A percentile compares a stretch with the other conserved stretches of the same genome.
phyloP scores from a whole-genome alignment of 257 asterid genomes.

The Nemophila menziesii region DNA sequence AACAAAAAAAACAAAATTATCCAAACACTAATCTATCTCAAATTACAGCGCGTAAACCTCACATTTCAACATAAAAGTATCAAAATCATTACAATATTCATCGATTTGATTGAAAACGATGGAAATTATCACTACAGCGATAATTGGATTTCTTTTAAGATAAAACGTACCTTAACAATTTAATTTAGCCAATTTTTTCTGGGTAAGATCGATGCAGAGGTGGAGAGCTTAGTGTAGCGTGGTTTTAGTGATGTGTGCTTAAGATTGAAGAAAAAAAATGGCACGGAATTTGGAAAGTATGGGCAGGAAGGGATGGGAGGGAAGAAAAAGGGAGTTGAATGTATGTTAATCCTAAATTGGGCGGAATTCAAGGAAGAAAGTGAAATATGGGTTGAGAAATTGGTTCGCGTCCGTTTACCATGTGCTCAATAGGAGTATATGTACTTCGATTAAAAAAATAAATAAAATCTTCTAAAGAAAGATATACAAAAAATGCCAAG shows the following conservation, averaged over 20 bases:
- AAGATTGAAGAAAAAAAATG: background rate
- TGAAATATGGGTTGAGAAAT: constrained; percentile 26
- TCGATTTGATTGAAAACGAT: background rate
- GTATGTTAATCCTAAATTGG: background rate
- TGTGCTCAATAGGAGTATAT: background rate
- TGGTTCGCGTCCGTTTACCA: constrained; percentile 29
- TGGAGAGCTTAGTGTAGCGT: background rate
- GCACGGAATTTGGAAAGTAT: background rate
- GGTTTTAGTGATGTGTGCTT: background rate
- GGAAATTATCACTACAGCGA: background rate
- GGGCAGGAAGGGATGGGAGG: background rate
- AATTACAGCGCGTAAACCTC: background rate
- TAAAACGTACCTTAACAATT: background rate
- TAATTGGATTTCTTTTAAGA: background rate
- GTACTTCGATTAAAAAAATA: no score
- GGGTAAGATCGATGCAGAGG: background rate
- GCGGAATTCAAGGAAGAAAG: constrained; percentile 28
- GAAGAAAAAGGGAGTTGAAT: constrained; percentile 13
- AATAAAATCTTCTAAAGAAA: no score
- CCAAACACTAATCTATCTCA: background rate
- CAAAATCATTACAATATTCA: background rate
- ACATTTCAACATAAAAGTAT: background rate
- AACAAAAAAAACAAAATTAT: constrained; percentile 1
- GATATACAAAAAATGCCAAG: no score
- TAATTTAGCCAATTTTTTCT: no score